A percentile compares a stretch with the other conserved stretches of the same genome.
These are phyloP conservation scores for Guyanaporus albipodus DNA, from an alignment of 768 basidiomycete species.

Conservation along the genomic window DNA sequence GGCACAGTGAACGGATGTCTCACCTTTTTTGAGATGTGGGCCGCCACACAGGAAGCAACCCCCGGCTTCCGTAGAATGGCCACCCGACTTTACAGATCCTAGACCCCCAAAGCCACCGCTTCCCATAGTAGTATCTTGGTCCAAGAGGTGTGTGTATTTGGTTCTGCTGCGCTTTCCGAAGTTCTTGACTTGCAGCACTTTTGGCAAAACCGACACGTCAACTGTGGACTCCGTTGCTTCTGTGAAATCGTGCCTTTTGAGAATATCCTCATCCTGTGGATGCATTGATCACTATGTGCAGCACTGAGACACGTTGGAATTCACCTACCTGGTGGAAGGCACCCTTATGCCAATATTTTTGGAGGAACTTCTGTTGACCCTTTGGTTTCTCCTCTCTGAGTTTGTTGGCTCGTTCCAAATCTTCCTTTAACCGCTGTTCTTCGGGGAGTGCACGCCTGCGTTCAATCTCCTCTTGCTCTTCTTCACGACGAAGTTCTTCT, in stretches of 20 bases:
- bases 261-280: slow-evolving; percentile 79
- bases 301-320: background rate
- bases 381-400: slow-evolving; percentile 85
- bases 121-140: slow-evolving; percentile 81
- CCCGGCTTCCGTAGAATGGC: slow-evolving; percentile 49
- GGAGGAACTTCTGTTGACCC: slow-evolving; percentile 87
- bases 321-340: slow-evolving; percentile 88
- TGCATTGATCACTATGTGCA: slow-evolving; percentile 14
- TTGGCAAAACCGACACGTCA: slow-evolving; percentile 84
- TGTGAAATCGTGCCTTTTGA: slow-evolving; percentile 79
- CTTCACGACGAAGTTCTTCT: slow-evolving; percentile 72
- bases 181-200: slow-evolving; percentile 96
- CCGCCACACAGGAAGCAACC: slow-evolving; percentile 96
- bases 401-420: slow-evolving; percentile 81
- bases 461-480: slow-evolving; percentile 89
- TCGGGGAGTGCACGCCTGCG: slow-evolving; percentile 89
- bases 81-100: slow-evolving; percentile 52
- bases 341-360: slow-evolving; percentile 99
- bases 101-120: slow-evolving; percentile 64
- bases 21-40: slow-evolving; percentile 89
- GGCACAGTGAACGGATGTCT: background rate
- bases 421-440: slow-evolving; percentile 88
- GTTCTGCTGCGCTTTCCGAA: slow-evolving; percentile 90
- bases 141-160: slow-evolving; percentile 94
- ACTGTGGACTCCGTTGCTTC: slow-evolving; percentile 86